These are phyloP conservation scores for Lepidopterella palustris DNA, from an alignment of 495 filamentous ascomycete genomes.

Conservation along the genomic window DNA sequence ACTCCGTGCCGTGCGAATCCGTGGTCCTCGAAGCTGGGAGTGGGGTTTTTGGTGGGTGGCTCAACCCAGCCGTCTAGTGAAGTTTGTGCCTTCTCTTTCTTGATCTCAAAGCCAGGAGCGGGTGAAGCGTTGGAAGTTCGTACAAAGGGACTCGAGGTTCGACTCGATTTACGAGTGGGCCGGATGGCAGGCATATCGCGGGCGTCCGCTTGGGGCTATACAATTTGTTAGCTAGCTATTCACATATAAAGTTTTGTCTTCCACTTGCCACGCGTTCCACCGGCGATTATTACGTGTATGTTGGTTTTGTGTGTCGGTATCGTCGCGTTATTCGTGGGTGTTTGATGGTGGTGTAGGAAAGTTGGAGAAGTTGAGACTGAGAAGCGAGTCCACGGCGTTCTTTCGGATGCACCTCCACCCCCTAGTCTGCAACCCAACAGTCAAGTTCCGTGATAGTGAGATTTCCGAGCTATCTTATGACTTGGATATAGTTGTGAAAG, in stretches of 20 bases:
- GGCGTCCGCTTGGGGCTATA: slow-evolving; percentile 1
- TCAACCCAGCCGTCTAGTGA: slow-evolving; percentile 62
- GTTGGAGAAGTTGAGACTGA: neutral
- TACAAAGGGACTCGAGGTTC: slow-evolving; percentile 50
- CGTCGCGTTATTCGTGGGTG: neutral
- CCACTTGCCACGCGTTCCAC: slow-evolving; percentile 1
- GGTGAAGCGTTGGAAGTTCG: slow-evolving; percentile 36
- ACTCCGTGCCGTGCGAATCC: slow-evolving; percentile 57
- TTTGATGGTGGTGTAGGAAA: neutral
- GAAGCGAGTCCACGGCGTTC: neutral
- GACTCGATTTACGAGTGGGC: slow-evolving; percentile 27
- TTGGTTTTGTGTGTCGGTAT: neutral
- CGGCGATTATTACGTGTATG: neutral
- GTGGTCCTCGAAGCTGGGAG: slow-evolving; percentile 63
- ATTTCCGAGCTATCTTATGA: neutral
- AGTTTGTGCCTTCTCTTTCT: slow-evolving; percentile 30
- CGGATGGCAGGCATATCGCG: slow-evolving; percentile 24
- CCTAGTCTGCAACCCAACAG: neutral
- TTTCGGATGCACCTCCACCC: neutral
- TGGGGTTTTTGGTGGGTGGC: slow-evolving; percentile 56
- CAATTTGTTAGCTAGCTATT: neutral
- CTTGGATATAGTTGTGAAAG: neutral
- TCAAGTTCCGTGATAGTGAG: neutral
- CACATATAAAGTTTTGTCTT: neutral
- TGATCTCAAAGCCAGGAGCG: slow-evolving; percentile 25